Evolutionary conservation across 257 asterid species (phyloP).

Genomic region (Mentha longifolia): DNA sequence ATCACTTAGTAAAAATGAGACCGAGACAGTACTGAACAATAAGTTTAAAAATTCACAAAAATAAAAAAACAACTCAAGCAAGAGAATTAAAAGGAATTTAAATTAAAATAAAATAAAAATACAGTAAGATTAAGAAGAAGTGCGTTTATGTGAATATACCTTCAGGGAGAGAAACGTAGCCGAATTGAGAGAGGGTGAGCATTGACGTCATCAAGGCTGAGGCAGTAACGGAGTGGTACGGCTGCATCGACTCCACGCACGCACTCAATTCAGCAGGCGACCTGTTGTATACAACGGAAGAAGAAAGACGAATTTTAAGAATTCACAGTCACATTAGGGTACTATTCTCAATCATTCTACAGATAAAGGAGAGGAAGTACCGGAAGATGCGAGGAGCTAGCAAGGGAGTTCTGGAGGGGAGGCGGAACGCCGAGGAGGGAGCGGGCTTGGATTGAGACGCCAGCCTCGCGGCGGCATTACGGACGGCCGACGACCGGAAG

Average conservation of each 20-base stretch:
- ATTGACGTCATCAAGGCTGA: constrained; percentile 95
- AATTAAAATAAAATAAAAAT: not conserved
- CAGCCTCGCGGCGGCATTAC: constrained; percentile 59
- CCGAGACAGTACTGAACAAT: too few relatives aligned
- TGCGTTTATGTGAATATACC: constrained; percentile 43
- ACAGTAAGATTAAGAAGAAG: too few relatives aligned
- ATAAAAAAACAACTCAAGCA: not conserved
- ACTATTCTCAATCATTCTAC: not conserved
- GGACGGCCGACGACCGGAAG: constrained; percentile 72
- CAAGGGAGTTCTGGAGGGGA: constrained; percentile 52
- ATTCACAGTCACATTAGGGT: not conserved
- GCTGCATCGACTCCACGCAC: constrained; percentile 81
- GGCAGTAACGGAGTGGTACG: constrained; percentile 87
- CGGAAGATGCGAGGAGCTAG: constrained; percentile 68
- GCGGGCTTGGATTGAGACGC: constrained; percentile 65
- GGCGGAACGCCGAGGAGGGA: constrained; percentile 65
- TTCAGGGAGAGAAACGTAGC: constrained; percentile 83
- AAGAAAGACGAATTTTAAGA: not conserved
- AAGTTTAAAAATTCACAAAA: not conserved
- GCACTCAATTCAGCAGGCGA: constrained; percentile 79
- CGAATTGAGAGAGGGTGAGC: constrained; percentile 78
- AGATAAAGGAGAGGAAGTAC: constrained; percentile 35
- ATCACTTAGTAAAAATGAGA: too few relatives aligned
- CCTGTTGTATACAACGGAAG: constrained; percentile 40
- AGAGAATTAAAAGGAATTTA: not conserved